Base-by-base conservation (phyloP, 2,329 filamentous ascomycete genomes). In the Elsinoe ampelina region DNA sequence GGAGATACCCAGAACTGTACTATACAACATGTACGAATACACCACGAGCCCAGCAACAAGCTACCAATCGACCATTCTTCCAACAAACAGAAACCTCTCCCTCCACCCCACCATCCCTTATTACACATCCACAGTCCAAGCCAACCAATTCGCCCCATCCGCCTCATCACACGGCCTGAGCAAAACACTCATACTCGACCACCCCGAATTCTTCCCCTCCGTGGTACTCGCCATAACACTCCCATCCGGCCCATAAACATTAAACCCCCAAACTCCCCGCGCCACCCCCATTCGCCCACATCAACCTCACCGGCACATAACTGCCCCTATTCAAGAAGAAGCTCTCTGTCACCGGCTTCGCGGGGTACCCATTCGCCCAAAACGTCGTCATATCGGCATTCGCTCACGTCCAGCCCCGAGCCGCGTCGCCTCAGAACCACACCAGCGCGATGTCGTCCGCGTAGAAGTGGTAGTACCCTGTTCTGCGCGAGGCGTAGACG, bases 391-490 rank as follows among this genome's bases (percentile, higher is more conserved):
- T 5, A 2, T 71, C 50, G 0, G 60, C 55, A 6, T 61, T 61
- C 6, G 58, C 34, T 10, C 60, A 47, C 3, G 55, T 63, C 59
- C 61, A 65, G 6, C 64, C 64, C 1, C 56, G 57, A 38, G 63
- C 58, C 1, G 63, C 64, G 13, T 59, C 60, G 15, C 58, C 12
- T 5, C 63, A 64, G 8, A 66, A 20, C 65, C 64, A 66, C 15
- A 66, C 38, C 2, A 66, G 48, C 1, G 60, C 59, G 19, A 64
- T 61, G 26, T 66, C 64, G 22, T 66, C 65, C n/a, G 59, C 57
- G 10, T 55, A 47, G 2, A 66, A 63, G 11, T 58, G 62, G 51
- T 66, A 67, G 47, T 58, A 59, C 15, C 65, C 63, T 10, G 63
- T 60, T 13, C 57, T 52, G 12, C 51, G 42, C 15, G 50, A 51